Conservation (phyloP, 2,329 filamentous ascomycete genomes). For the Apiospora kogelbergensis region DNA sequence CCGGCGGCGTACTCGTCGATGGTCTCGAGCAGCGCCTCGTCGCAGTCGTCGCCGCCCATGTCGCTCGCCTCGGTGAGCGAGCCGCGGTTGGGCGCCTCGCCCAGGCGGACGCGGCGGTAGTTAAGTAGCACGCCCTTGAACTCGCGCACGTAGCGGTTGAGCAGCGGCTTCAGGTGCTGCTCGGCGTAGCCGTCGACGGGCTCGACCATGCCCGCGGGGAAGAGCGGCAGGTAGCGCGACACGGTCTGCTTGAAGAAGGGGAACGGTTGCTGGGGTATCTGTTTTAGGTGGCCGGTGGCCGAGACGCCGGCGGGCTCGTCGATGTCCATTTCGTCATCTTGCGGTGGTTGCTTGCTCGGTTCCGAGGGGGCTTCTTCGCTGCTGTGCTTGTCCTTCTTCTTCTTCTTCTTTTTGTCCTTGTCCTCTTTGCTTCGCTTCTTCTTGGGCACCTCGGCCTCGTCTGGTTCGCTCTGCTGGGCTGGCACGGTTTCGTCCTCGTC, state of each 20-base stretch:
- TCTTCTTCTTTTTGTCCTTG: conserved; percentile 21
- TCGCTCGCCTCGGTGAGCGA: conserved; percentile 49
- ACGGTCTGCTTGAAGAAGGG: conserved; percentile 79
- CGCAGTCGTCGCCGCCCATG: conserved; percentile 39
- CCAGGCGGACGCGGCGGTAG: conserved; percentile 68
- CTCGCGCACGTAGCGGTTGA: conserved; percentile 74
- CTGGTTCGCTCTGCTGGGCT: conserved; percentile 26
- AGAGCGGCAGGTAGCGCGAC: conserved; percentile 77
- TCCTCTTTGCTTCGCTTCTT: conserved; percentile 26
- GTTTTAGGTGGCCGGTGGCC: conserved; percentile 36
- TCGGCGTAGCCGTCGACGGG: conserved; percentile 70
- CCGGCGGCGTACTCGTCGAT: conserved; percentile 83
- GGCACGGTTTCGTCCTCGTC: conserved; percentile 23
- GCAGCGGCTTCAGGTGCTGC: conserved; percentile 72
- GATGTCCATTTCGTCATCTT: conserved; percentile 41
- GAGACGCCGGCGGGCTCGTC: conserved; percentile 28
- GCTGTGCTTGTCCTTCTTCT: conserved; percentile 14
- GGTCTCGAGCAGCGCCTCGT: conserved; percentile 48
- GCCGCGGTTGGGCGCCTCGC: conserved; percentile 53
- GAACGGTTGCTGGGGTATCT: conserved; percentile 47
- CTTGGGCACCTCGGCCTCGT: neutral
- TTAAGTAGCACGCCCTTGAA: conserved; percentile 73
- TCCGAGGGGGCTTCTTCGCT: conserved; percentile 15
- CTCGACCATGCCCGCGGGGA: conserved; percentile 67
- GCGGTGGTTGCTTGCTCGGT: conserved; percentile 8